These are phyloP conservation scores for Fusarium chuoi DNA, from an alignment of 2,329 filamentous ascomycete genomes.

Conservation along the genomic window DNA sequence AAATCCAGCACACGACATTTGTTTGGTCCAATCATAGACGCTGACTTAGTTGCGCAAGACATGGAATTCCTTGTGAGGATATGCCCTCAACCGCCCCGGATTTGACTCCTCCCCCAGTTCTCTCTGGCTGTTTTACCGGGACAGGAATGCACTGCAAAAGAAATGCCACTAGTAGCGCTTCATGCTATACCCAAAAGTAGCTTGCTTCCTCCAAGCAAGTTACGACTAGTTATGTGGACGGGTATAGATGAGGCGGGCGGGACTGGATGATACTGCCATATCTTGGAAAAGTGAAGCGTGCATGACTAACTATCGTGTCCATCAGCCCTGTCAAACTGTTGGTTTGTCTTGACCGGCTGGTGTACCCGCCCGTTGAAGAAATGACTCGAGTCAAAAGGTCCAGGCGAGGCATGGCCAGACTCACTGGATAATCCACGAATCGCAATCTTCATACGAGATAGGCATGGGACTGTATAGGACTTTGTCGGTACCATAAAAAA, in stretches of 20 bases:
- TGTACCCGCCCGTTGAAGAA: not conserved
- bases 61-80: not conserved
- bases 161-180: not conserved
- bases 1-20: not conserved
- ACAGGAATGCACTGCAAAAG: not conserved
- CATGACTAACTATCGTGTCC: not conserved
- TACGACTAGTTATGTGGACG: not conserved
- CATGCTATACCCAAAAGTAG: not conserved
- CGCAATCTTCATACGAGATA: not conserved
- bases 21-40: not conserved
- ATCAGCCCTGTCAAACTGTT: not conserved
- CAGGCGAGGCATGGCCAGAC: not conserved
- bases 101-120: not conserved
- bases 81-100: not conserved
- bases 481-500: not conserved
- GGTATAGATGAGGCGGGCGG: not conserved
- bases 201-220: not conserved
- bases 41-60: not conserved
- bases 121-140: not conserved
- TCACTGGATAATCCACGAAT: not conserved
- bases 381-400: not conserved
- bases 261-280: not conserved
- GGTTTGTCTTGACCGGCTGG: not conserved
- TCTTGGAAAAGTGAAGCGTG: not conserved
- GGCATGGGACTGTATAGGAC: no score